phyloP scores from a whole-genome alignment of 345 rosid species.

The Kandelia obovata region DNA sequence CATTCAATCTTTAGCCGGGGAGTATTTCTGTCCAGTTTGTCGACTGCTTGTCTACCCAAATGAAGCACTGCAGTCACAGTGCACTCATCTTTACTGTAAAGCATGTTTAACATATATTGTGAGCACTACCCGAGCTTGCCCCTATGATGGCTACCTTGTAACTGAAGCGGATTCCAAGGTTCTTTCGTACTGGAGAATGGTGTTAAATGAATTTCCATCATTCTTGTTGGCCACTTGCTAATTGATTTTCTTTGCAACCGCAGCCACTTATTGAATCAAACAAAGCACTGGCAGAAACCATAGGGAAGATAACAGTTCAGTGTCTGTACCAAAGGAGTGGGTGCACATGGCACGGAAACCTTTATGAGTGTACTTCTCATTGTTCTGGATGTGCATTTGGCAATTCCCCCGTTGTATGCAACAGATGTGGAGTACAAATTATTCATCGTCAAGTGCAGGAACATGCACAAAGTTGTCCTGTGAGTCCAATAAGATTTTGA shows the following conservation, averaged over 20 bases:
- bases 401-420: constrained; percentile 67
- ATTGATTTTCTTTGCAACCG: constrained; percentile 7
- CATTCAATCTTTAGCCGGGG: constrained; percentile 68
- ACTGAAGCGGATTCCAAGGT: constrained; percentile 86
- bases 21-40: constrained; percentile 80
- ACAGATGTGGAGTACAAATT: constrained; percentile 54
- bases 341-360: constrained; percentile 74
- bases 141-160: constrained; percentile 76
- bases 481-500: constrained; percentile 38
- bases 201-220: neutral
- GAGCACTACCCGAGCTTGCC: constrained; percentile 70
- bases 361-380: constrained; percentile 61
- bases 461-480: constrained; percentile 74
- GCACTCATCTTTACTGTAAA: constrained; percentile 78
- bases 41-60: constrained; percentile 69
- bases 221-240: constrained; percentile 8
- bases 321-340: constrained; percentile 79
- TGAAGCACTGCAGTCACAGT: constrained; percentile 79
- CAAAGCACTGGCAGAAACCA: constrained; percentile 56
- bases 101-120: constrained; percentile 59
- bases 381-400: constrained; percentile 74
- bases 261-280: constrained; percentile 74
- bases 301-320: constrained; percentile 54
- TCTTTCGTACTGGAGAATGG: constrained; percentile 1
- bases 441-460: constrained; percentile 69